These are phyloP conservation scores for Hyparrhenia diplandra DNA, from an alignment of 176 grass and related monocot genomes.

Conservation along the genomic window DNA sequence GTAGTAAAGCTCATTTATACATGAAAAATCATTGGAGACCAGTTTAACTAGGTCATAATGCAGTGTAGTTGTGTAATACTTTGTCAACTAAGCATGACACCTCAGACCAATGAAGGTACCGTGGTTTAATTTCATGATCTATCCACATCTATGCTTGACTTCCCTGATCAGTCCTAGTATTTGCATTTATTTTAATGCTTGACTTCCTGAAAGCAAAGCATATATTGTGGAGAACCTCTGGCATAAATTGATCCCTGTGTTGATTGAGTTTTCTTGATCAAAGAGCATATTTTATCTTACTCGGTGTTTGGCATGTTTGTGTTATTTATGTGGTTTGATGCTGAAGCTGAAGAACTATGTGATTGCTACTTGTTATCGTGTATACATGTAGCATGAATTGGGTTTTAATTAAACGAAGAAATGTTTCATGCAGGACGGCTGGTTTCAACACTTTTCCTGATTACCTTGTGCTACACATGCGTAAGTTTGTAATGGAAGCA, in stretches of 20 bases:
- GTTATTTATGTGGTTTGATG: not conserved
- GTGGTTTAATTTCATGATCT: not conserved
- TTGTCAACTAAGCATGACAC: not conserved
- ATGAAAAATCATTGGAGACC: not conserved
- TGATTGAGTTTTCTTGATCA: not conserved
- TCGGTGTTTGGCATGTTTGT: not conserved
- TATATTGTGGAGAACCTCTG: not conserved
- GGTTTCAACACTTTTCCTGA: constrained; percentile 89
- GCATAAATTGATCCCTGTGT: not conserved
- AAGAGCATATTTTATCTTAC: not conserved
- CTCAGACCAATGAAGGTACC: not conserved
- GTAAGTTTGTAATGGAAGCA: constrained; percentile 95
- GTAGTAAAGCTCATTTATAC: not conserved
- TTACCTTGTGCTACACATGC: constrained; percentile 95
- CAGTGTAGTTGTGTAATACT: not conserved
- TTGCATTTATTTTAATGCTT: not conserved
- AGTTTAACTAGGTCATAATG: not conserved
- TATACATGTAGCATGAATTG: not conserved
- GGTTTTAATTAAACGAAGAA: not conserved
- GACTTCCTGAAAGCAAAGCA: no score
- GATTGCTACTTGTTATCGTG: not conserved
- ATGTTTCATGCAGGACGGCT: constrained; percentile 47
- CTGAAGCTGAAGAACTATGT: not conserved
- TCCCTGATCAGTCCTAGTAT: not conserved
- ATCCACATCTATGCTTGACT: not conserved